Conservation (phyloP, 768 basidiomycete genomes). For the Amylocystis lapponica region DNA sequence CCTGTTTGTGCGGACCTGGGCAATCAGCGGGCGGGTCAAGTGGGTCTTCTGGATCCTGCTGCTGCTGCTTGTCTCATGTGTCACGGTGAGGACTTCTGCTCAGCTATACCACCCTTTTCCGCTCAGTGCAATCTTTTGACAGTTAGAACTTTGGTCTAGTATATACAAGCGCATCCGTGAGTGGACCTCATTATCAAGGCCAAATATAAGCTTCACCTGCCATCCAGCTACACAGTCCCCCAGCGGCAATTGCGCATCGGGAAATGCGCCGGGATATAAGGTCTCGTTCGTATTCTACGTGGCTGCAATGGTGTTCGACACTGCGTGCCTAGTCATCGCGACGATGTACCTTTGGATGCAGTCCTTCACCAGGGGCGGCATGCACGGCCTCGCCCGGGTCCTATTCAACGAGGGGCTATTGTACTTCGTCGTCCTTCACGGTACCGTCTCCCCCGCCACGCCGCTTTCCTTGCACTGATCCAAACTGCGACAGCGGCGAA, state of each 20-base stretch:
- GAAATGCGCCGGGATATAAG: not conserved
- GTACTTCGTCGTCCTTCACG: not conserved
- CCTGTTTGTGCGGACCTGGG: not conserved
- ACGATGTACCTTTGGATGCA: not conserved
- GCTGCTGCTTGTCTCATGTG: not conserved
- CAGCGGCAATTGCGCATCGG: not conserved
- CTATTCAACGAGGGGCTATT: not conserved
- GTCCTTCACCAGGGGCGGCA: not conserved
- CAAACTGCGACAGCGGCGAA: no score
- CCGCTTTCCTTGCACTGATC: no score
- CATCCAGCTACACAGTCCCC: not conserved
- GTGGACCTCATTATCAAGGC: not conserved
- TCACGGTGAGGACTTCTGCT: not conserved
- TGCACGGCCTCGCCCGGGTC: not conserved
- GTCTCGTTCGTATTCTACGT: not conserved
- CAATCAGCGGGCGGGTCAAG: not conserved
- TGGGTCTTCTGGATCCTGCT: not conserved
- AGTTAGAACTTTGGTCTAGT: not conserved
- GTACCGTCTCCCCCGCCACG: no score
- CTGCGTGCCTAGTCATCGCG: not conserved
- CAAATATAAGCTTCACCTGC: not conserved
- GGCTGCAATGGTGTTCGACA: not conserved
- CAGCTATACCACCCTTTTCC: not conserved
- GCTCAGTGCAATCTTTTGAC: not conserved
- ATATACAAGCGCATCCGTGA: not conserved